These are phyloP conservation scores for Thinopyrum elongatum DNA, from an alignment of 176 grass and related monocot species.

Conservation along the genomic window DNA sequence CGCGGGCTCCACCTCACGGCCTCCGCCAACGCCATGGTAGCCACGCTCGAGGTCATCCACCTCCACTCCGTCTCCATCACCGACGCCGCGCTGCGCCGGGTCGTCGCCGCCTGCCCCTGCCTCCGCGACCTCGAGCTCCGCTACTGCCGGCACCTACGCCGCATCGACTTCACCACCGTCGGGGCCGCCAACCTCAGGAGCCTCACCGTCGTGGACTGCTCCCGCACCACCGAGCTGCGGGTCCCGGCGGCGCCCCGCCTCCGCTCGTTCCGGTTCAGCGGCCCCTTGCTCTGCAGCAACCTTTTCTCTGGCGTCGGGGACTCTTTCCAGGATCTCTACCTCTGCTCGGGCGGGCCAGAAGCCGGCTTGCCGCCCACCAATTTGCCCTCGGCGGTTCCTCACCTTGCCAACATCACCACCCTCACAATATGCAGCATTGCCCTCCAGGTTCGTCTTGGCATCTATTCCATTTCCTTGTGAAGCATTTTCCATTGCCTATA, in stretches of 20 bases:
- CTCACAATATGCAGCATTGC: slow-evolving; percentile 86
- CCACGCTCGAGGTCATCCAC: slow-evolving; percentile 59
- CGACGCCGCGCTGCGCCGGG: slow-evolving; percentile 60
- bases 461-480: not conserved
- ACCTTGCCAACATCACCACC: slow-evolving; percentile 56
- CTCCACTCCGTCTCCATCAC: slow-evolving; percentile 57
- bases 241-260: slow-evolving; percentile 41
- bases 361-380: slow-evolving; percentile 47
- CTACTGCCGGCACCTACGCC: slow-evolving; percentile 62
- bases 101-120: slow-evolving; percentile 53
- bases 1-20: slow-evolving; percentile 62
- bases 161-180: slow-evolving; percentile 45
- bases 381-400: slow-evolving; percentile 27
- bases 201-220: slow-evolving; percentile 79
- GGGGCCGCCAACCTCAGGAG: slow-evolving; percentile 52
- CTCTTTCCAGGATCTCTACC: slow-evolving; percentile 58
- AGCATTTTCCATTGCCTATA: slow-evolving; percentile 5
- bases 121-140: slow-evolving; percentile 69
- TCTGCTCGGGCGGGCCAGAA: slow-evolving; percentile 51
- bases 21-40: slow-evolving; percentile 40
- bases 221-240: slow-evolving; percentile 51
- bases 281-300: slow-evolving; percentile 56
- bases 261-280: slow-evolving; percentile 66
- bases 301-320: not conserved
- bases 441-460: slow-evolving; percentile 58